Base-by-base conservation (phyloP, 1,139 yeast species). In the Suhomyces maxii region DNA sequence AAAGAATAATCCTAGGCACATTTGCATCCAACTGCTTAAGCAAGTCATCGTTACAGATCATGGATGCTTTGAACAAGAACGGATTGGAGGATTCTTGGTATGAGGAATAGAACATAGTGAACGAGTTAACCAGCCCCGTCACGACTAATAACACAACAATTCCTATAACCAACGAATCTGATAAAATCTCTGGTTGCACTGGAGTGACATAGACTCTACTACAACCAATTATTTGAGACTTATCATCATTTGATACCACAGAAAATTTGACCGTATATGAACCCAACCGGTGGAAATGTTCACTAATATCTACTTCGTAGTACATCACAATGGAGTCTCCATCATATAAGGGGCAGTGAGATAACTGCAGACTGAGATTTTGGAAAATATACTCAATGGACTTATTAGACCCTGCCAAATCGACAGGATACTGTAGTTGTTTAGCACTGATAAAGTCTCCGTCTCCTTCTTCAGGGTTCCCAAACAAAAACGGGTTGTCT, bases 61-160 rank as follows among this genome's bases (percentile, higher is more conserved):
- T 77, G 8, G 87, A 82, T 7, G 86, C 84, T 32, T 71, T 69
- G 61, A 79, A 75, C 34, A 82, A 60, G 51, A 80, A 82, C 3
- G 84, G 81, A 53, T 83, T 80, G 8, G 75, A 65, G 1, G 88
- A 76, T 54, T 84, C 88, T 51, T 83, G 84, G 68, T 83, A 78
- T 1, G 85, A 82, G 40, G 86, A 82, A 50, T 70, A 63, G 10
- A 74, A 61, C 45, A 79, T 69, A 6, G 79, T 73, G 36, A 77
- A 56, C 38, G 71, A 62, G 41, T 81, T 69, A 23, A 80, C 60
- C 2, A 71, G 49, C 6, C 73, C 69, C 1, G 84, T 67, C 3
- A 69, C 68, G 6, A 77, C 55, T n/a, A 79, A 59, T 11, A 77
- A 62, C 12, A 67, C 63, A 6, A 73, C 60, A 13, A 81, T 68